Percentiles rank a stretch among this genome's conserved stretches.
phyloP scores from a whole-genome alignment of 495 filamentous ascomycete genomes.

The Massariosphaeria phaeospora region DNA sequence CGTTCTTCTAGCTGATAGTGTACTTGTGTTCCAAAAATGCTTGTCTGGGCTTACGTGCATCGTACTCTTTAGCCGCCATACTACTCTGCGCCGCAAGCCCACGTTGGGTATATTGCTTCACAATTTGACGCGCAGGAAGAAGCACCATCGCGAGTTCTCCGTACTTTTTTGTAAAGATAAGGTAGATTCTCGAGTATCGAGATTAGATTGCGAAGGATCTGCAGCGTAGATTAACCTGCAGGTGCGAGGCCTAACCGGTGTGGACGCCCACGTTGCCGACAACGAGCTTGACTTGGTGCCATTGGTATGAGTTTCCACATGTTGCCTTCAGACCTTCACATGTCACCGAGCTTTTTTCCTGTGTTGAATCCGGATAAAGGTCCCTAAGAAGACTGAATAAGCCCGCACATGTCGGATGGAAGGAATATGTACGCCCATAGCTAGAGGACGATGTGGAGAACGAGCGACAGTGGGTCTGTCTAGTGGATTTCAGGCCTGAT shows the following conservation, averaged over 20 bases:
- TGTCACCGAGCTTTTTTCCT: too few relatives aligned
- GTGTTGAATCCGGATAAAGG: not conserved
- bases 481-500: not conserved
- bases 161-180: slow-evolving; percentile 23
- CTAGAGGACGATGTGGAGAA: not conserved
- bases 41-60: slow-evolving; percentile 18
- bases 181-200: slow-evolving; percentile 5
- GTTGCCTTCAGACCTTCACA: too few relatives aligned
- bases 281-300: not conserved
- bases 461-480: not conserved
- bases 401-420: not conserved
- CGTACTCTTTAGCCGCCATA: slow-evolving; percentile 21
- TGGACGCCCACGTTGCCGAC: not conserved
- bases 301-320: too few relatives aligned
- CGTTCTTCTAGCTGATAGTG: slow-evolving; percentile 9
- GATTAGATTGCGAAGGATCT: slow-evolving; percentile 11
- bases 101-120: slow-evolving; percentile 26
- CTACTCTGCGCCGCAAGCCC: not conserved
- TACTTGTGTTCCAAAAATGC: slow-evolving; percentile 2
- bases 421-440: not conserved
- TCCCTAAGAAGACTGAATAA: not conserved
- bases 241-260: not conserved
- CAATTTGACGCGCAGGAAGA: too few relatives aligned
- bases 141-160: slow-evolving; percentile 7
- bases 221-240: slow-evolving; percentile 21